Conservation (phyloP, 2,329 filamentous ascomycete species). For the Epichloe elymi region DNA sequence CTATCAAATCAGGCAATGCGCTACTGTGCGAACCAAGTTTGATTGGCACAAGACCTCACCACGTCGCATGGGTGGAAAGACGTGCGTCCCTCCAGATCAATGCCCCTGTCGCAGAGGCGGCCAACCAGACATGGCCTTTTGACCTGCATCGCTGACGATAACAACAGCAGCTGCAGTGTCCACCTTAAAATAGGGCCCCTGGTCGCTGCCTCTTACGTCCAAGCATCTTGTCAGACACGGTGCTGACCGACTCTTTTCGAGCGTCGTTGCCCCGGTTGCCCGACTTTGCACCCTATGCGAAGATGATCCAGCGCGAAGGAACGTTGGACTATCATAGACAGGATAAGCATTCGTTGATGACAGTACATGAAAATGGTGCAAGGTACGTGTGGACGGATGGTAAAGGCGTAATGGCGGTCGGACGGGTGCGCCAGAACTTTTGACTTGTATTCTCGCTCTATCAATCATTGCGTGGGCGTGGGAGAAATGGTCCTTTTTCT, state of each 20-base stretch:
- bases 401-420: background rate
- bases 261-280: background rate
- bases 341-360: background rate
- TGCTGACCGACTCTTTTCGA: constrained; percentile 7
- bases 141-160: background rate
- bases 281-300: background rate
- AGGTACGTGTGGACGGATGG: background rate
- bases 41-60: constrained; percentile 10
- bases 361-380: background rate
- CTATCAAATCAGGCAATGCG: constrained; percentile 9
- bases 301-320: background rate
- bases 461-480: no score
- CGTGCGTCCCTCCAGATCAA: background rate
- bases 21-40: background rate
- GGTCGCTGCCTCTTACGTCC: background rate
- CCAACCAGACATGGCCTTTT: background rate
- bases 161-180: background rate
- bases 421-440: background rate
- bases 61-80: constrained; percentile 4
- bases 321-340: background rate
- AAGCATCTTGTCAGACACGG: background rate
- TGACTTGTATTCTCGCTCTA: no score
- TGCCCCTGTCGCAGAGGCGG: constrained; percentile 2
- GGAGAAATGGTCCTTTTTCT: no score
- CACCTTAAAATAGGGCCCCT: background rate